phyloP scores from a whole-genome alignment of 1,284 basidiomycete genomes.

The Coriolopsis trogii region DNA sequence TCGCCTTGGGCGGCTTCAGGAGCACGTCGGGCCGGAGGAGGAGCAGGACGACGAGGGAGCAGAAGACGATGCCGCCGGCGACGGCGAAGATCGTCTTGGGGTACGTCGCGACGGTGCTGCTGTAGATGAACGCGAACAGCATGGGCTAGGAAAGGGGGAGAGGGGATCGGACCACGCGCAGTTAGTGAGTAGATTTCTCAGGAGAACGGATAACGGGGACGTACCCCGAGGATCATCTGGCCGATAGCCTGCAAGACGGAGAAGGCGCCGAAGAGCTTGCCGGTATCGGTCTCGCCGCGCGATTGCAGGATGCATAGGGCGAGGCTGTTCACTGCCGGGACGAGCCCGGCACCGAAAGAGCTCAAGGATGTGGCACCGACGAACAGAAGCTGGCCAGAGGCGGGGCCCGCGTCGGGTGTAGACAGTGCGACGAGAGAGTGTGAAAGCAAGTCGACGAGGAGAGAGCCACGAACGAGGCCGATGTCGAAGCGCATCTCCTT shows the following conservation, averaged over 20 bases:
- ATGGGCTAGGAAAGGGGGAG: slow-evolving; percentile 50
- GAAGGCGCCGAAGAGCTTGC: slow-evolving; percentile 69
- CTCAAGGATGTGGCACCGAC: slow-evolving; percentile 61
- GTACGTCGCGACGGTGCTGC: slow-evolving; percentile 61
- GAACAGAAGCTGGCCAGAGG: slow-evolving; percentile 37
- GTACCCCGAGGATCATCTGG: slow-evolving; percentile 69
- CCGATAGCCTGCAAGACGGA: slow-evolving; percentile 67
- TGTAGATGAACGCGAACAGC: slow-evolving; percentile 71
- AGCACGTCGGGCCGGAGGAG: slow-evolving; percentile 50
- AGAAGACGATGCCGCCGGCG: slow-evolving; percentile 52
- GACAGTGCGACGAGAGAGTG: slow-evolving; percentile 58
- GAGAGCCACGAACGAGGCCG: slow-evolving; percentile 56
- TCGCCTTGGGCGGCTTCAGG: slow-evolving; percentile 21
- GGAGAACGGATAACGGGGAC: slow-evolving; percentile 30
- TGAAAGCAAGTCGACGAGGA: slow-evolving; percentile 67
- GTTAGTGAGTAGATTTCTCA: too few relatives aligned
- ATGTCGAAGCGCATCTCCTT: slow-evolving; percentile 75
- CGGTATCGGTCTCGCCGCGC: slow-evolving; percentile 41
- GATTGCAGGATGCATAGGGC: slow-evolving; percentile 68
- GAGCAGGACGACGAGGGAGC: slow-evolving; percentile 49
- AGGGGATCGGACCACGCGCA: too few relatives aligned
- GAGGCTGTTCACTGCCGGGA: slow-evolving; percentile 71
- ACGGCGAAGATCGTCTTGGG: slow-evolving; percentile 69
- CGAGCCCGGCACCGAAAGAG: slow-evolving; percentile 61
- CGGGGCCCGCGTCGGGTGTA: slow-evolving; percentile 37